These are phyloP conservation scores for Fusarium sp. DNA, from an alignment of 2,329 filamentous ascomycete genomes.

Conservation along the genomic window DNA sequence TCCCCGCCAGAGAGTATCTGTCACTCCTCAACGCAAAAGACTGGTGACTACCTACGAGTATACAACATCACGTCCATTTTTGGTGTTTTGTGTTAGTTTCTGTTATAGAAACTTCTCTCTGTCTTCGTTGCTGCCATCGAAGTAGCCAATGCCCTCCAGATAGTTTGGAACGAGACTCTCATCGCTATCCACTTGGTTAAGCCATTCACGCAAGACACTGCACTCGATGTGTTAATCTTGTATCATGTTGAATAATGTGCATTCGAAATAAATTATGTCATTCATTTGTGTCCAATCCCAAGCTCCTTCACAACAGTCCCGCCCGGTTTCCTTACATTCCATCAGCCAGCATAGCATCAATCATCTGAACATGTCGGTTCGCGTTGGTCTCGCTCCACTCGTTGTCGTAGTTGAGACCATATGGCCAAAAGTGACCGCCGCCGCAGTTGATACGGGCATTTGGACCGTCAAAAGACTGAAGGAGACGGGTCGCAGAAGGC, in stretches of 20 bases:
- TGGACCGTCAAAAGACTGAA: constrained; percentile 56
- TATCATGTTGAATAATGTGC: neutral
- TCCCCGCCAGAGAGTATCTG: too few species aligned
- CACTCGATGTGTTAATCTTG: neutral
- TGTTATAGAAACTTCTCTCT: neutral
- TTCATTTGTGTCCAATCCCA: neutral
- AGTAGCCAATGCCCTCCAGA: neutral
- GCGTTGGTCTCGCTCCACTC: constrained; percentile 60
- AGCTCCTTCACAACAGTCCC: neutral
- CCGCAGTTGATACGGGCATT: constrained; percentile 54
- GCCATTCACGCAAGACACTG: neutral
- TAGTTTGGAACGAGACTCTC: neutral
- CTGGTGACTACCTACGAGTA: too few species aligned
- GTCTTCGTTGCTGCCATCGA: neutral
- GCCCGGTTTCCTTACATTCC: constrained; percentile 38
- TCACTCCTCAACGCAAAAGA: neutral
- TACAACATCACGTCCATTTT: neutral
- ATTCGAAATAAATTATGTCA: neutral
- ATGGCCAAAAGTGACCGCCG: constrained; percentile 56
- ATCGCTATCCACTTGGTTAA: neutral
- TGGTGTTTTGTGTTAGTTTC: neutral
- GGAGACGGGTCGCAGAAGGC: constrained; percentile 54
- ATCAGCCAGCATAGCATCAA: constrained; percentile 60
- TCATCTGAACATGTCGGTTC: constrained; percentile 55
- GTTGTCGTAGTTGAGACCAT: constrained; percentile 56